Evolutionary conservation across 176 grass and related monocot genomes (phyloP), one percentile per base, ranked within the genome.

Genomic region (Oryza officinalis): DNA sequence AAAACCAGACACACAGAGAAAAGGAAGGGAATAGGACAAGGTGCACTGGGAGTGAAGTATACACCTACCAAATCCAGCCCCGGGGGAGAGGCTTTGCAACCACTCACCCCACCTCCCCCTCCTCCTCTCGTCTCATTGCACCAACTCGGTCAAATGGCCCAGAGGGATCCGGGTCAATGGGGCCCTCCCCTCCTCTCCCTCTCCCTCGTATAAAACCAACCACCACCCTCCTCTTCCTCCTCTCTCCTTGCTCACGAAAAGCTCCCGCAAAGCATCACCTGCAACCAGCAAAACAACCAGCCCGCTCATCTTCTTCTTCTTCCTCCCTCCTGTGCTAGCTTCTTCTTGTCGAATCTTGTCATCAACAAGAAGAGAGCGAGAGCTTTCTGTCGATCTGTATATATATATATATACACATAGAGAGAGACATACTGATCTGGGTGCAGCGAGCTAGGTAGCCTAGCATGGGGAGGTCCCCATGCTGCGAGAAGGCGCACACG

Each of bases 401-500:
- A 4, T 32, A 5, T 33, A 4, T 31, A 3, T 5, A 0, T 4
- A 27, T 61, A 22, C 26, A 57, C 2, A 47, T 2, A 38, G 0
- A 23, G 1, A 40, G 2, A 6, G 0, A 63, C 3, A 35, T 4
- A 46, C 13, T 47, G 45, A 47, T 18, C 14, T 10, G 2, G 23
- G 23, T 25, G 32, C 20, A 27, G 54, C 54, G 7, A 61, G 22
- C 57, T 61, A 25, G 57, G 2, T 61, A n/a, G 57, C 57, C 57
- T 44, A 13, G 72, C 86, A 97, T 97, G 95, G 95, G 95, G 49
- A 93, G 95, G 90, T 97, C 95, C 40, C 92, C 95, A 18, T 97
- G 95, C 72, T 97, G 95, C 86, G 95, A 97, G 90, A 94, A 94
- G 89, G 95, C 95, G 74, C 95, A 94, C 83, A 94, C 90, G 4